These are phyloP conservation scores for Haplographium delicatum DNA, from an alignment of 495 filamentous ascomycete genomes.

Conservation along the genomic window DNA sequence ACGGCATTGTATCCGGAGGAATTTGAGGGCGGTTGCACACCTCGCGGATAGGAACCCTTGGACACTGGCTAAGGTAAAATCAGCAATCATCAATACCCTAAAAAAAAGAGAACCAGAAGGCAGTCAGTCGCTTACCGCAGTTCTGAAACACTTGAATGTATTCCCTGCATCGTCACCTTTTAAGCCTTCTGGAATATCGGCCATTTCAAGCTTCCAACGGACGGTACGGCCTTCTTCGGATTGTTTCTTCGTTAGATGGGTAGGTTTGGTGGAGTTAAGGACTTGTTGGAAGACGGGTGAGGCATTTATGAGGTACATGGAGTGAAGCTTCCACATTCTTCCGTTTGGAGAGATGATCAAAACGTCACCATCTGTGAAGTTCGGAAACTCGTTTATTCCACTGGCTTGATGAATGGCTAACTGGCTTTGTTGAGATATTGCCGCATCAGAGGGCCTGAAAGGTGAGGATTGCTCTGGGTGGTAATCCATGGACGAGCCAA, in stretches of 20 bases:
- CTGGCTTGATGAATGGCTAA: neutral
- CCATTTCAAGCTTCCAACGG: conserved; percentile 24
- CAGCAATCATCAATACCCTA: neutral
- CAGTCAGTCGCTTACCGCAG: conserved; percentile 9
- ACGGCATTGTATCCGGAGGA: conserved; percentile 1
- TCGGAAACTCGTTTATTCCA: conserved; percentile 10
- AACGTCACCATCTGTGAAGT: conserved; percentile 35
- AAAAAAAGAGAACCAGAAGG: too few species aligned
- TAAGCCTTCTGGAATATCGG: neutral
- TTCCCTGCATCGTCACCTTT: neutral
- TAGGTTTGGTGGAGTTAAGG: conserved; percentile 9
- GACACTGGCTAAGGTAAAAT: too few species aligned
- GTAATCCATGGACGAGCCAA: too few species aligned
- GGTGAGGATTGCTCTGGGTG: too few species aligned
- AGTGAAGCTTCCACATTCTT: conserved; percentile 32
- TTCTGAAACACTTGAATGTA: conserved; percentile 5
- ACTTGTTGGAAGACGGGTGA: conserved; percentile 22
- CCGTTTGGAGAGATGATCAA: conserved; percentile 28
- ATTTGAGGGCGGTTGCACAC: too few species aligned
- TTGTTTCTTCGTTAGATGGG: conserved; percentile 12
- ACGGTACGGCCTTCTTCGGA: conserved; percentile 15
- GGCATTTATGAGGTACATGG: conserved; percentile 19
- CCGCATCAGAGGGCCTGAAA: too few species aligned
- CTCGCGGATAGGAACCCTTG: too few species aligned
- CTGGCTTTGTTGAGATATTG: neutral